Percentiles rank a stretch among this genome's conserved stretches.
Conservation (phyloP, 768 basidiomycete species). For the Mycena belliarum region DNA sequence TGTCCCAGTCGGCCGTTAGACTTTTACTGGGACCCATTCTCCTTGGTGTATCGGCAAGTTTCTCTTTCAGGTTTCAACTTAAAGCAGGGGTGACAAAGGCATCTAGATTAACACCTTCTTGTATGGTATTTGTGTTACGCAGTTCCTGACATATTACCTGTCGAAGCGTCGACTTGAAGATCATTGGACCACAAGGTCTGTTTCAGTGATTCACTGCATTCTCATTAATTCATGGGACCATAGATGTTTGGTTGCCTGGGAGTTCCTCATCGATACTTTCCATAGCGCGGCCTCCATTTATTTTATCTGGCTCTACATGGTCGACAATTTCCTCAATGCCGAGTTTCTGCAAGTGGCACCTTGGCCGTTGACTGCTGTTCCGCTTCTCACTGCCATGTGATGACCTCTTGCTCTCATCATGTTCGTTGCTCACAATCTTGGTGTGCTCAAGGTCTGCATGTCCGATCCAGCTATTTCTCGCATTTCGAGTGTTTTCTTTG, state of each 20-base stretch:
- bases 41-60: background rate
- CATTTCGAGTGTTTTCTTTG: background rate
- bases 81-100: too few species aligned
- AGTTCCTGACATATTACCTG: conserved; percentile 6
- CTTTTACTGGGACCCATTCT: background rate
- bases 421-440: background rate
- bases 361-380: conserved; percentile 20
- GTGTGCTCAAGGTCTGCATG: conserved; percentile 10
- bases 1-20: background rate
- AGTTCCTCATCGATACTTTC: conserved; percentile 20
- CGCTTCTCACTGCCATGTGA: conserved; percentile 13
- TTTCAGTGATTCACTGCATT: too few species aligned
- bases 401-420: background rate
- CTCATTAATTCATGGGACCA: background rate
- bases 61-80: background rate
- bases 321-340: conserved; percentile 20
- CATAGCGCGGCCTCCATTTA: conserved; percentile 16
- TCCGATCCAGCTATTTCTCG: conserved; percentile 14
- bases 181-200: background rate
- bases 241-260: conserved; percentile 20
- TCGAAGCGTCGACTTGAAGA: conserved; percentile 3
- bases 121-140: conserved; percentile 12
- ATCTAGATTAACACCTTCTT: conserved; percentile 16
- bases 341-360: conserved; percentile 12
- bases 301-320: conserved; percentile 21